phyloP scores from a whole-genome alignment of 2,329 filamentous ascomycete genomes.

The Pseudogymnoascus sp. region DNA sequence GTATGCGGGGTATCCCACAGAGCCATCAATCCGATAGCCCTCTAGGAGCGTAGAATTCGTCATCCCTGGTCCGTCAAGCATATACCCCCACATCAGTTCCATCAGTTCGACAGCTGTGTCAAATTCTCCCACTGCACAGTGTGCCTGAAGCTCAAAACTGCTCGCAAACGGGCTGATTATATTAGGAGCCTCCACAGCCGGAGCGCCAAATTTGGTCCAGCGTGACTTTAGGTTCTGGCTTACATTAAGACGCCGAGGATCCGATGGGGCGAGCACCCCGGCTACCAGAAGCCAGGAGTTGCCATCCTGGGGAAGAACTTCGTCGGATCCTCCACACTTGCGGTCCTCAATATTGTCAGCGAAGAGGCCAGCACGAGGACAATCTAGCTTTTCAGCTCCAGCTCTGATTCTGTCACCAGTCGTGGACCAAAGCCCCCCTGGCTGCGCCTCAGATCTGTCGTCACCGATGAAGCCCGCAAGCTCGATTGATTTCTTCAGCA shows the following conservation, averaged over 20 bases:
- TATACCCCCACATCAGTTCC: conserved; percentile 32
- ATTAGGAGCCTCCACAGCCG: conserved; percentile 32
- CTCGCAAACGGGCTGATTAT: conserved; percentile 35
- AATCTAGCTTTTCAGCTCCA: conserved; percentile 21
- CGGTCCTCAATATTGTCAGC: conserved; percentile 12
- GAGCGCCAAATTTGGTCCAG: conserved; percentile 38
- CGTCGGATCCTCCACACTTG: conserved; percentile 2
- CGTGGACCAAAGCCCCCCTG: conserved; percentile 13
- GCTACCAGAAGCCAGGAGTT: conserved; percentile 32
- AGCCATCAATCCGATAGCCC: conserved; percentile 30
- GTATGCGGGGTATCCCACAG: conserved; percentile 30
- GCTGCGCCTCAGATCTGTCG: conserved; percentile 6
- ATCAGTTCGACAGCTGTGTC: conserved; percentile 35
- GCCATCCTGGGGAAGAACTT: conserved; percentile 26
- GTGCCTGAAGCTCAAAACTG: conserved; percentile 35
- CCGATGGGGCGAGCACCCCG: conserved; percentile 9
- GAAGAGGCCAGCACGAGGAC: conserved; percentile 14
- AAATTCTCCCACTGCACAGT: conserved; percentile 31
- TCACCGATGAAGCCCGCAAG: conserved; percentile 39
- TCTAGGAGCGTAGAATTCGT: conserved; percentile 31
- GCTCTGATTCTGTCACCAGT: conserved; percentile 14
- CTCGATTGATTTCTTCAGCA: conserved; percentile 38
- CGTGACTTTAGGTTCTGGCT: conserved; percentile 31
- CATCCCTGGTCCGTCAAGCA: conserved; percentile 30
- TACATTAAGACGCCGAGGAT: conserved; percentile 22